Evolutionary conservation across 2,329 filamentous ascomycete genomes (phyloP), one percentile per base, ranked within the genome.

Genomic region (Exophiala xenobiotica): DNA sequence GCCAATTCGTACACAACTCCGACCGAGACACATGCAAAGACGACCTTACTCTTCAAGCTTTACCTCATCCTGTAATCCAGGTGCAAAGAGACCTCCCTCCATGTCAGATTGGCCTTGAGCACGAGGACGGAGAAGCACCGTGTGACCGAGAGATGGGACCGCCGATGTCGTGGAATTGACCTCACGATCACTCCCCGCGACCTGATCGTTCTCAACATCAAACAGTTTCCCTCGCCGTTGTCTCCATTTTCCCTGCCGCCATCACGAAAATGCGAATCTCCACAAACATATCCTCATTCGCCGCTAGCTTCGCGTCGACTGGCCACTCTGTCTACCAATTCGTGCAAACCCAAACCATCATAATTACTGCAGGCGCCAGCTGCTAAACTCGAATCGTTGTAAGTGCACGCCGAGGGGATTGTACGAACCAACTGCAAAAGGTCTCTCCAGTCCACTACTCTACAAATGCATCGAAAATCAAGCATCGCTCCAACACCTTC

Each of bases 201-300:
- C 22, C 14, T 37, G 42, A 35, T 12, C n/a, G n/a, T n/a, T 40
- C 19, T 24, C 38, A 24, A 40, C 38, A 40, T 22, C 19, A 18
- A 22, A 6, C n/a, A n/a, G 4, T 40, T 40, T 40, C 22, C 9
- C 22, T 35, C 42, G 31, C 19, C 27, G 19, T 47, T 8, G 31
- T 38, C 33, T 20, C 46, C 50, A 26, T 22, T 27, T 44, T 27
- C 12, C 22, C 24, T 49, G 35, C 23, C 46, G 48, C 55, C 51
- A 35, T 52, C 44, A 57, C 48, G 51, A 54, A 51, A 54, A 54
- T 20, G 24, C 45, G 27, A 39, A 33, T 51, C 50, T 57, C 54
- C 54, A 57, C 50, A 33, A 31, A 46, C 20, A 27, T 31, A 24
- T 31, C 46, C 46, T 48, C 22, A 46, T 50, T 54, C 48, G 50